phyloP scores from a whole-genome alignment of 345 rosid species.

The Lepidium aucheri region DNA sequence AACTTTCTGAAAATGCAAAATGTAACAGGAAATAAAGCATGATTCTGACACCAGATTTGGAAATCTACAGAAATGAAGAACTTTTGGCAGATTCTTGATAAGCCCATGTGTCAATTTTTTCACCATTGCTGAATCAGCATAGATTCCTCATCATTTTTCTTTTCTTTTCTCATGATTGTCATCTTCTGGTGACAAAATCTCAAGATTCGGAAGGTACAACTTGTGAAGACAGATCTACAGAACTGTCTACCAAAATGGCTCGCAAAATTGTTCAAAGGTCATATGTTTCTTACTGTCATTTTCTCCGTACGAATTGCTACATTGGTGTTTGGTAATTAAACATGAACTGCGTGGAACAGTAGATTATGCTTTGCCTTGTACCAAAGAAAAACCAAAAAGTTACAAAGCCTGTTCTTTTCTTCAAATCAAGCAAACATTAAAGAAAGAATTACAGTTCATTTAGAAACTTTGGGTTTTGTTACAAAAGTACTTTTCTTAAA shows the following conservation, averaged over 20 bases:
- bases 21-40: conserved; percentile 1
- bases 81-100: conserved; percentile 20
- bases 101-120: conserved; percentile 18
- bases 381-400: neutral
- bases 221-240: neutral
- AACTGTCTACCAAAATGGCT: conserved; percentile 12
- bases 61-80: conserved; percentile 14
- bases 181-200: neutral
- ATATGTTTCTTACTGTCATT: neutral
- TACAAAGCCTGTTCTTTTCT: neutral
- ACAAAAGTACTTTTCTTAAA: conserved; percentile 14
- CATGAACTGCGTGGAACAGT: neutral
- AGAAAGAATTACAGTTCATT: neutral
- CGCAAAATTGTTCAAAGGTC: conserved; percentile 20
- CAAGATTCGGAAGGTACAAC: conserved; percentile 9
- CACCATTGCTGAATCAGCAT: conserved; percentile 19
- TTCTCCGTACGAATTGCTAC: neutral
- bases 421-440: conserved; percentile 1
- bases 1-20: neutral
- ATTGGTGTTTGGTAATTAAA: conserved; percentile 4
- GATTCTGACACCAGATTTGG: conserved; percentile 22
- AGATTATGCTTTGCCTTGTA: neutral
- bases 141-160: neutral
- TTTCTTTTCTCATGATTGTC: neutral
- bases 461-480: neutral